Evolutionary conservation across 23 red algal genomes (phyloP), one percentile per base, ranked within the genome.

Genomic region (Pyropia yezoensis): DNA sequence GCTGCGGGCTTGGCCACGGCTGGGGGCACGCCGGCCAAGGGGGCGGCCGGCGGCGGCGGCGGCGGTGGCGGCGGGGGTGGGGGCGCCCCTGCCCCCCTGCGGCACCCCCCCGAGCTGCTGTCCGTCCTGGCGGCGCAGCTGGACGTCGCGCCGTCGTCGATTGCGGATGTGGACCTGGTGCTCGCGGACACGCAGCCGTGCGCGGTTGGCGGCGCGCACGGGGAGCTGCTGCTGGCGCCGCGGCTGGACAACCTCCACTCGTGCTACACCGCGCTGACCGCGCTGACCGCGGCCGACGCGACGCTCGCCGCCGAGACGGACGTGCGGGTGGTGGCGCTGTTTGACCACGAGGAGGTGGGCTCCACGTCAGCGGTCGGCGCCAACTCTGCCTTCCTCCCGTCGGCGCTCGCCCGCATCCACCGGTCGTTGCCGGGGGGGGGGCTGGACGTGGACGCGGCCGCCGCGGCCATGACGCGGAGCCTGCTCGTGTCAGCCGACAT

Each of bases 281-380:
- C 88, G 56, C 50, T 93, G n/a, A 29, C 73, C 7, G 6, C 3
- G 0, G 22, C 7, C 49, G 62, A 71, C 24, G 50, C 52, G 17
- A 45, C 47, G 26, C 13, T 32, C 16, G 34, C 49, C 9, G 58
- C 30, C 11, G 66, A 12, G 6, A 57, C 26, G 12, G 62, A 21
- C 9, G 57, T 76, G 21, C 66, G 79, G 25, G 58, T 93, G 75
- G 68, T 93, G 14, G 60, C 52, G 63, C 73, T 75, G 28, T 93
- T 93, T 47, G 88, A 93, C 65, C 88, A 93, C 65, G 88, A 93
- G 34, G 88, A 93, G 73, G 62, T 83, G 26, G 88, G 88, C 33
- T 85, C 79, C 26, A 50, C 53, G 1, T 79, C 71, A 6, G 69
- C 79, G 49, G 63, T 74, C 16, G 88, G 88, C 33, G 88, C 88